Conservation (phyloP, 495 filamentous ascomycete genomes). For the Neurospora sp. region DNA sequence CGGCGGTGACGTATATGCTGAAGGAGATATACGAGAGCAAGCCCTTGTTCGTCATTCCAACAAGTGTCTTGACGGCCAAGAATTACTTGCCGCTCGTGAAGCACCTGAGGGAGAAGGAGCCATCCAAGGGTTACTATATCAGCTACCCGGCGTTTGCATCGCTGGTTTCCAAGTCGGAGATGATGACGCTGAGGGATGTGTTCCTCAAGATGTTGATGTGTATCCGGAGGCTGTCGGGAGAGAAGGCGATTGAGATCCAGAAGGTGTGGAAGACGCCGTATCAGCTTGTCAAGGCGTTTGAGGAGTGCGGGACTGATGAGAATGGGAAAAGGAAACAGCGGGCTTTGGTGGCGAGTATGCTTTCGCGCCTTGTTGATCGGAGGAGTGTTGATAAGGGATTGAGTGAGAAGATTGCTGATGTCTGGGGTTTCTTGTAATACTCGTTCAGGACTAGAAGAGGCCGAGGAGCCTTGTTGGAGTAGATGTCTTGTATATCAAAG, state of each 20-base stretch:
- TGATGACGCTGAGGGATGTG: constrained; percentile 61
- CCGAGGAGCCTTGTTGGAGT: constrained; percentile 8
- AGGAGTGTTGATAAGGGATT: constrained; percentile 57
- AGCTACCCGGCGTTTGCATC: constrained; percentile 64
- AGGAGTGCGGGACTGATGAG: constrained; percentile 34
- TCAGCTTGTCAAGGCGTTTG: constrained; percentile 58
- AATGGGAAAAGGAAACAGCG: constrained; percentile 38
- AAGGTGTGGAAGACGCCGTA: constrained; percentile 62
- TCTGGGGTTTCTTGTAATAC: constrained; percentile 45
- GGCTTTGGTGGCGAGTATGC: constrained; percentile 41
- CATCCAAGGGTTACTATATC: constrained; percentile 48
- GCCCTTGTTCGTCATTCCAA: constrained; percentile 51
- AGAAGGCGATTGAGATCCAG: constrained; percentile 77
- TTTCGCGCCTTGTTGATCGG: constrained; percentile 50
- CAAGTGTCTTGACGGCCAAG: constrained; percentile 51
- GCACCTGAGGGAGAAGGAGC: constrained; percentile 38
- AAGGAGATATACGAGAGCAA: constrained; percentile 53
- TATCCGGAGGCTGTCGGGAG: constrained; percentile 62
- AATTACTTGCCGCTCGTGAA: constrained; percentile 61
- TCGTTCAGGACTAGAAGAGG: neutral
- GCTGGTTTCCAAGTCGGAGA: constrained; percentile 64
- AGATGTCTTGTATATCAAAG: neutral
- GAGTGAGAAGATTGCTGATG: constrained; percentile 61
- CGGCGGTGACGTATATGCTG: constrained; percentile 62
- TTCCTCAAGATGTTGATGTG: constrained; percentile 88